Evolutionary conservation across 192 early-diverging fungal species (phyloP), one percentile per base, ranked within the genome.

Genomic region (Linderina pennispora): DNA sequence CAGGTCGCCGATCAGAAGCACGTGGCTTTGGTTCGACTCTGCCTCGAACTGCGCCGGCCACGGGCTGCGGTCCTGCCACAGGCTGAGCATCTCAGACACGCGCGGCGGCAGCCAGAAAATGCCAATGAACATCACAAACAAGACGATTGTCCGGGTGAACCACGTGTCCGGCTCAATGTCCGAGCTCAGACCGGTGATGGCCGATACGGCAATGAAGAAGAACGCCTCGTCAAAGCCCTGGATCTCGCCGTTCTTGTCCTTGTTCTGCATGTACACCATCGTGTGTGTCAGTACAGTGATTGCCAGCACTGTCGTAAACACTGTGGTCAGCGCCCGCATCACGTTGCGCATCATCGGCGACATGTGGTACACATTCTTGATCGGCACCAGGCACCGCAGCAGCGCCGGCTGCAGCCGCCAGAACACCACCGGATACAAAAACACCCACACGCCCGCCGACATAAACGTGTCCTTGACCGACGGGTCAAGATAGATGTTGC

Each of bases 111-210:
- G 74, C 60, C 74, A 85, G 21, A 87, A 70, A 16, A 81, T 79
- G 17, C 85, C 86, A 22, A 84, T 75, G 36, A 88, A 58, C 84
- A 87, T 86, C 34, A 86, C 75, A 36, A 79, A 77, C 46, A 85
- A 55, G 5, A 78, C 80, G 8, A 83, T 62, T 28, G 73, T 21
- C 33, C 78, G 60, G 16, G 69, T 75, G 44, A 76, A 75, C 58
- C 74, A 60, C 23, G 53, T 71, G 51, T 75, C 77, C 0, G 74
- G 80, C 45, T 84, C 75, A 28, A 88, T 81, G 35, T 83, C 61
- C 2, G 86, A 84, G 47, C 65, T 76, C 54, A 88, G 72, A 2
- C 86, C 85, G 14, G 75, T 79, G 10, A 80, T 83, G 4, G 77
- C 64, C 17, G 70, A 64, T 36, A 74, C 75, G 4, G 76, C 75